phyloP scores from a whole-genome alignment of 495 filamentous ascomycete genomes.

The Beverwykella pulmonaria region DNA sequence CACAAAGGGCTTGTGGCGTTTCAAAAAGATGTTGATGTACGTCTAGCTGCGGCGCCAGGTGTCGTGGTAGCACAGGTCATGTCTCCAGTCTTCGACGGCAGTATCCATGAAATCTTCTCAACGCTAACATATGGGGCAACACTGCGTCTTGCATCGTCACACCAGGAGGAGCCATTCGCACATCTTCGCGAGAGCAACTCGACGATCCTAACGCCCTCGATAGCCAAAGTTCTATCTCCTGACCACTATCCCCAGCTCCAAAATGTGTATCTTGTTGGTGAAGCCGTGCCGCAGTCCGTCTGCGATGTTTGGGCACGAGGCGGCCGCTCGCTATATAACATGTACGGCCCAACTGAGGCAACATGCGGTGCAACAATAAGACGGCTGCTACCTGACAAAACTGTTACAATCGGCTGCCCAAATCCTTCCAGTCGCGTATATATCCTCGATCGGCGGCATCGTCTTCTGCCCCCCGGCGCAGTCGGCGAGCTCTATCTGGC shows the following conservation, averaged over 20 bases:
- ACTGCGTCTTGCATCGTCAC: conserved; percentile 23
- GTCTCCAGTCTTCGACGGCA: conserved; percentile 52
- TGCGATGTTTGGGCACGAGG: conserved; percentile 40
- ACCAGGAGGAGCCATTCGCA: conserved; percentile 39
- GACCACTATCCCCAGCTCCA: conserved; percentile 37
- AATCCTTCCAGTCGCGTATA: conserved; percentile 43
- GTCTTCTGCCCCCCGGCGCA: conserved; percentile 35
- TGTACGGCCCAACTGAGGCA: conserved; percentile 48
- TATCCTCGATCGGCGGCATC: conserved; percentile 34
- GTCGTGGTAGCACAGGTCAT: conserved; percentile 46
- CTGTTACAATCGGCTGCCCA: conserved; percentile 43
- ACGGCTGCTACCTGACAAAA: conserved; percentile 19
- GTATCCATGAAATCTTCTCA: conserved; percentile 48
- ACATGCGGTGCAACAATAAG: conserved; percentile 40
- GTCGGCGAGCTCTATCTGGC: conserved; percentile 46
- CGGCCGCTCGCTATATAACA: conserved; percentile 39
- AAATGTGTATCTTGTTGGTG: conserved; percentile 42
- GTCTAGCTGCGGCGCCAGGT: conserved; percentile 31
- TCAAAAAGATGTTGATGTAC: conserved; percentile 40
- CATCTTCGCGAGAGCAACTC: conserved; percentile 35
- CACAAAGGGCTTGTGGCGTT: conserved; percentile 49
- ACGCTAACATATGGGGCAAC: conserved; percentile 47
- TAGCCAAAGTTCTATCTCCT: conserved; percentile 32
- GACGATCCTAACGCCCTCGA: conserved; percentile 44
- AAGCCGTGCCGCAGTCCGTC: conserved; percentile 40